phyloP scores from a whole-genome alignment of 768 basidiomycete species.

The Austroboletus eburneus region DNA sequence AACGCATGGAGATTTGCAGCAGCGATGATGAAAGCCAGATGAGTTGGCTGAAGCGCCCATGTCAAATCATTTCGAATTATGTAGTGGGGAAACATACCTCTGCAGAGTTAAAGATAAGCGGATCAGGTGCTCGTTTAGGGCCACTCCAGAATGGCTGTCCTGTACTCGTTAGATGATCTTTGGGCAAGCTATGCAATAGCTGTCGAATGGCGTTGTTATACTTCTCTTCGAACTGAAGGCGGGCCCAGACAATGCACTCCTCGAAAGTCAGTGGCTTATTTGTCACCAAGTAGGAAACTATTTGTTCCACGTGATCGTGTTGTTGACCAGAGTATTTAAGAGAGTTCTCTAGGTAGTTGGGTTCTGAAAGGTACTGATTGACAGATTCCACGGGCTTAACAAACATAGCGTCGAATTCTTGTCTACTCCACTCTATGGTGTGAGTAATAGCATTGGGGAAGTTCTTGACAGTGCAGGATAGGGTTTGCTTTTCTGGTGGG shows the following conservation, averaged over 20 bases:
- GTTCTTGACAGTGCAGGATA: slow-evolving; percentile 97
- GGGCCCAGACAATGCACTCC: slow-evolving; percentile 96
- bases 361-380: slow-evolving; percentile 95
- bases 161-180: slow-evolving; percentile 85
- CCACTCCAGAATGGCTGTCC: slow-evolving; percentile 99
- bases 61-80: slow-evolving; percentile 8
- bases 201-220: slow-evolving; percentile 94
- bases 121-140: slow-evolving; percentile 94
- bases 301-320: slow-evolving; percentile 83
- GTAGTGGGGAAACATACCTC: slow-evolving; percentile 55
- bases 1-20: slow-evolving; percentile 96
- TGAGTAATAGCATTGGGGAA: slow-evolving; percentile 98
- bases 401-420: slow-evolving; percentile 88
- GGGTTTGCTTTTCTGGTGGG: slow-evolving; percentile 95
- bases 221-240: slow-evolving; percentile 90
- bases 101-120: slow-evolving; percentile 79
- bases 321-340: slow-evolving; percentile 91
- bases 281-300: slow-evolving; percentile 83
- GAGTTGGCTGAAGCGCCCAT: slow-evolving; percentile 55
- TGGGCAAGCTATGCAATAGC: slow-evolving; percentile 88
- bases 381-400: slow-evolving; percentile 92
- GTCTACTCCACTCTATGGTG: slow-evolving; percentile 98
- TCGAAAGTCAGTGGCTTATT: slow-evolving; percentile 94
- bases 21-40: slow-evolving; percentile 85
- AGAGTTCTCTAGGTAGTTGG: slow-evolving; percentile 88